phyloP scores from a whole-genome alignment of 495 filamentous ascomycete species.

The Aspergillus cavernicola region DNA sequence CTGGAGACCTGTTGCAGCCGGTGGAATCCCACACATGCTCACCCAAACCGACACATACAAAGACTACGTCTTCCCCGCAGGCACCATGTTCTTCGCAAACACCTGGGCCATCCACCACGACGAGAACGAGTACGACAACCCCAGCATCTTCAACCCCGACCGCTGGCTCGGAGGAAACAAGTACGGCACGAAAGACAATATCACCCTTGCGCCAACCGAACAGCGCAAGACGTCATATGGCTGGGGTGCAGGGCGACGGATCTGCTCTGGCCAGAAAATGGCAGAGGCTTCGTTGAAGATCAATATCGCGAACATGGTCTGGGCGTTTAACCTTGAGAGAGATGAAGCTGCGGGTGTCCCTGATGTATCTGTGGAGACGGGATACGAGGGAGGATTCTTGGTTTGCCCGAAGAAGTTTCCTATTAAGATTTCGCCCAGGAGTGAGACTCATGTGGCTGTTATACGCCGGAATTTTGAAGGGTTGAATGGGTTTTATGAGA shows the following conservation, averaged over 20 bases:
- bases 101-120: slow-evolving; percentile 5
- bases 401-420: slow-evolving; percentile 3
- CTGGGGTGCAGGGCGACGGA: slow-evolving; percentile 1
- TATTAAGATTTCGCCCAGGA: background rate
- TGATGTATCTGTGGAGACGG: slow-evolving; percentile 1
- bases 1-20: slow-evolving; percentile 2
- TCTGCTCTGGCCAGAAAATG: slow-evolving; percentile 5
- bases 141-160: background rate
- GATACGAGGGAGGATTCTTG: background rate
- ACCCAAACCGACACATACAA: slow-evolving; percentile 1
- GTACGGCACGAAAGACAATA: background rate
- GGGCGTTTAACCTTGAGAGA: background rate
- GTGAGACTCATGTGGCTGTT: background rate
- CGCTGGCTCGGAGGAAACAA: slow-evolving; percentile 1
- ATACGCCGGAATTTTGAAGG: background rate
- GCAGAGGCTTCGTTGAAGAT: slow-evolving; percentile 4
- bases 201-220: background rate
- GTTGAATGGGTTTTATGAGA: background rate
- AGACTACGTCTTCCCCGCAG: background rate
- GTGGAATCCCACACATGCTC: slow-evolving; percentile 6
- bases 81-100: slow-evolving; percentile 3
- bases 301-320: slow-evolving; percentile 1
- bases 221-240: background rate
- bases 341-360: background rate
- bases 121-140: background rate